Evolutionary conservation across 441 rosid genomes (phyloP).

Genomic region (Bruguiera hainesii): DNA sequence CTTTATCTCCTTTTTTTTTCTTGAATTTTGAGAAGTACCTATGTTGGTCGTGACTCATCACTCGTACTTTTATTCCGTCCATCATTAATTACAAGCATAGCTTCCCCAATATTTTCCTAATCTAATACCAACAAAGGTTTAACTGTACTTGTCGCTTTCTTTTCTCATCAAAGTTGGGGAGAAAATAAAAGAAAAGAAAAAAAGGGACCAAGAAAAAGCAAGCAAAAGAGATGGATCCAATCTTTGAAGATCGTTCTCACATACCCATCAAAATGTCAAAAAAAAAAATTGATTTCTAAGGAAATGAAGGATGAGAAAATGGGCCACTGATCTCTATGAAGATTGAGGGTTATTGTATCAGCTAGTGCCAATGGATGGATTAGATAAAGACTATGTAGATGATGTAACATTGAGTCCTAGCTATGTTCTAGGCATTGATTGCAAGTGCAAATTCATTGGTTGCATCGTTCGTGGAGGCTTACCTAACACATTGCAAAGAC

Average conservation of each 20-base stretch:
- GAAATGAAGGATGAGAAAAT: conserved; percentile 19
- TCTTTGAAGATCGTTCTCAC: conserved; percentile 23
- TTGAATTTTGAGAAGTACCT: no score
- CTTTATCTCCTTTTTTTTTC: no score
- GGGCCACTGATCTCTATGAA: conserved; percentile 1
- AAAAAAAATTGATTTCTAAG: conserved; percentile 32
- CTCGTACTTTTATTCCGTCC: background rate
- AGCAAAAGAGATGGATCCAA: conserved; percentile 2
- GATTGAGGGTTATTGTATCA: conserved; percentile 14
- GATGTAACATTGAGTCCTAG: conserved; percentile 4
- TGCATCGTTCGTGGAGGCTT: conserved; percentile 23
- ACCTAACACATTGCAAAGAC: conserved; percentile 29
- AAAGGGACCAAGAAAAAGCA: background rate
- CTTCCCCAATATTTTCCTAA: background rate
- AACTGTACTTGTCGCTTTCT: background rate
- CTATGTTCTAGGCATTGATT: conserved; percentile 17
- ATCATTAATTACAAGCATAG: background rate
- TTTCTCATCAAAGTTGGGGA: background rate
- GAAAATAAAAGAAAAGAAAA: background rate
- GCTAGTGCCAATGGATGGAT: conserved; percentile 13
- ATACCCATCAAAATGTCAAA: conserved; percentile 30
- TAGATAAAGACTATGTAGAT: background rate
- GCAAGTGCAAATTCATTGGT: conserved; percentile 10
- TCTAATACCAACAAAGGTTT: background rate
- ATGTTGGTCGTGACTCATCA: no score